Evolutionary conservation across 2,329 filamentous ascomycete genomes (phyloP), one percentile per base, ranked within the genome.

Genomic region (Helotiales sp.): DNA sequence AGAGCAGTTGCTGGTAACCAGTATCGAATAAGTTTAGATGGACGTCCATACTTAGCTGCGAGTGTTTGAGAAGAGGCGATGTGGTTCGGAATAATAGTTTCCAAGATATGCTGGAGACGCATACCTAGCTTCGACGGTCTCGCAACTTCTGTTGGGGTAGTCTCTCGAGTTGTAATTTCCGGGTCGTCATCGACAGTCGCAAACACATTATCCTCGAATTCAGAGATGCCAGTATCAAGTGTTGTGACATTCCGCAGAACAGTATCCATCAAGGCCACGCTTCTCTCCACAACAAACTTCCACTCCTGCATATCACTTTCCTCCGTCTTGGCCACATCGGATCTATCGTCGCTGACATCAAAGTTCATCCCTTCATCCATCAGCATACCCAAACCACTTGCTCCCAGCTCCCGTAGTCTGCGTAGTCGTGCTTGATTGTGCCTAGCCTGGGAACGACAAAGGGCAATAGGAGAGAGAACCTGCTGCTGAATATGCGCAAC

Each of bases 291-390:
- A 11, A 91, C 87, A 40, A 87, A 87, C 78, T 93, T 96, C 88
- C 88, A 91, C 68, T 86, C 82, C 13, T 79, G 77, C 3, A 78
- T 76, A 58, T 82, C 78, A n/a, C 67, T 73, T 17, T 75, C 75
- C 32, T 75, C 80, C 30, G 83, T 82, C 63, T 83, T 80, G 37
- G 80, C 78, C 63, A 83, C 79, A 37, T 83, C 80, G 20, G 81
- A 81, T 61, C 83, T 82, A 47, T 89, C 86, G 17, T 89, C 87
- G 30, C 84, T 84, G 22, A 85, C 82, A 50, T 86, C 86, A 72
- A 92, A 89, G 59, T 88, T 89, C 57, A 97, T 82, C 2, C 92
- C 93, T 76, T 97, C 93, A 64, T 95, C 93, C 72, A 97, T 89
- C 28, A 99, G 82, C 4, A 97, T 87, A 17, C 96, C 96, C 3